Percentiles rank a stretch among this genome's conserved stretches.
phyloP scores from a whole-genome alignment of 176 grass and related monocot species.

The Phyllostachys edulis region DNA sequence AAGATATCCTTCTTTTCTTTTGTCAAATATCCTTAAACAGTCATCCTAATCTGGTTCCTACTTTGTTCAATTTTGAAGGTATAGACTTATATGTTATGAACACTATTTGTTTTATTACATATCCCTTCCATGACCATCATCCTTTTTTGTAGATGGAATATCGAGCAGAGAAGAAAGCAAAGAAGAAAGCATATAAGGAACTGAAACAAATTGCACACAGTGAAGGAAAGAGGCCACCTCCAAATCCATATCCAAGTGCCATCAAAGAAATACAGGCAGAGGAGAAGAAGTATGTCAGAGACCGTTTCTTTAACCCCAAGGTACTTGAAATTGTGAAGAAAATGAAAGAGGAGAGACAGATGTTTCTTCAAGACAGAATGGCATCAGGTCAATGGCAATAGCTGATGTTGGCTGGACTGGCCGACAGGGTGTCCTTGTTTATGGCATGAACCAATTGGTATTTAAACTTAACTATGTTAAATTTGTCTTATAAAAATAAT shows the following conservation, averaged over 20 bases:
- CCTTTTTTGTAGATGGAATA: conserved; percentile 75
- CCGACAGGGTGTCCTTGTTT: background rate
- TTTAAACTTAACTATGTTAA: background rate
- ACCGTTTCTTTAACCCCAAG: conserved; percentile 78
- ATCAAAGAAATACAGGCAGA: conserved; percentile 87
- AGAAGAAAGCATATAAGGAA: conserved; percentile 56
- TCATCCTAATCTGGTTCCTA: background rate
- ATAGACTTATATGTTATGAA: background rate
- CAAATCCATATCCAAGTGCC: conserved; percentile 80
- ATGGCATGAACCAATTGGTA: background rate
- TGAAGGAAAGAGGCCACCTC: conserved; percentile 67
- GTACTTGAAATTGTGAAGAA: conserved; percentile 73
- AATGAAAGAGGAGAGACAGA: conserved; percentile 66
- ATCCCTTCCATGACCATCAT: conserved; percentile 6
- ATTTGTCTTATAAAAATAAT: conserved; percentile 25
- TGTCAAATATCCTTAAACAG: background rate
- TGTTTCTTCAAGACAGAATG: conserved; percentile 36
- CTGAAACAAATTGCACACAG: too few relatives aligned
- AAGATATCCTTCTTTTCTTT: conserved; percentile 2
- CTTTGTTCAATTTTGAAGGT: background rate
- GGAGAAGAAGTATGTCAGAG: conserved; percentile 75
- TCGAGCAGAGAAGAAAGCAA: conserved; percentile 43
- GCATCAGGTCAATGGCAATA: conserved; percentile 22
- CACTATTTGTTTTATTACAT: background rate
- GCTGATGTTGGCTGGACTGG: background rate